Base-by-base conservation (phyloP, 805 yeast genomes). In the Lachancea nothofagi region DNA sequence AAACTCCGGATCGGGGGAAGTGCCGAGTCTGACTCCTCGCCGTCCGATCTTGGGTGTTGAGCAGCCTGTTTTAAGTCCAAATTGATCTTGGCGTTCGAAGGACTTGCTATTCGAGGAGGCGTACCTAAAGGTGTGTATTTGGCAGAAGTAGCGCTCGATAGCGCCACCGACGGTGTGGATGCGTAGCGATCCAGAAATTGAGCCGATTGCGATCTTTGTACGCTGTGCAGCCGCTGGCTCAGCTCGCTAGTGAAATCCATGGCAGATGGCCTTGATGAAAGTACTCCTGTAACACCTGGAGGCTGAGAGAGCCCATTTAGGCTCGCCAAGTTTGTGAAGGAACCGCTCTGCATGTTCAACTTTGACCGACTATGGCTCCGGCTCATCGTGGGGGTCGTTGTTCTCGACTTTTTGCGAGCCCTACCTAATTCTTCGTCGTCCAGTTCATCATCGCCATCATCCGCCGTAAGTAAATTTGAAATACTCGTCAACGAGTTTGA, bases 1-100 rank as follows among this genome's bases (percentile, higher is more conserved):
- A 59, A 44, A 47, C 61, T 57, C 43, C 64, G 49, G 22, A 59
- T 46, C 17, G 64, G 60, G 22, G 64, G 64, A 24, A 59, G 43
- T 10, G 48, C 39, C 41, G 23, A 36, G 14, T 24, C 45, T 15
- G 30, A 13, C 13, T 22, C 31, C 13, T 29, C 40, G 15, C 15
- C 29, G 3, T 13, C 15, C 10, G 15, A 9, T 17, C 29, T 4
- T 15, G 24, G 14, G n/a, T 12, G 18, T 30, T 35, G 24, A 3
- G 38, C 29, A 12, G 31, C 27, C 12, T 10, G n/a, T 20, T 28
- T 27, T 20, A 28, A 28, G 18, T 35, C 38, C 27, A 19, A 15
- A 20, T 20, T 18, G 25, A 26, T 28, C 20, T 28, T 26, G n/a
- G 46, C 43, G 34, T 24, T 32, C 28, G 41, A 40, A 19, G 43